Evolutionary conservation across 1,284 basidiomycete genomes (phyloP).

Genomic region (Ganoderma lingzhi): DNA sequence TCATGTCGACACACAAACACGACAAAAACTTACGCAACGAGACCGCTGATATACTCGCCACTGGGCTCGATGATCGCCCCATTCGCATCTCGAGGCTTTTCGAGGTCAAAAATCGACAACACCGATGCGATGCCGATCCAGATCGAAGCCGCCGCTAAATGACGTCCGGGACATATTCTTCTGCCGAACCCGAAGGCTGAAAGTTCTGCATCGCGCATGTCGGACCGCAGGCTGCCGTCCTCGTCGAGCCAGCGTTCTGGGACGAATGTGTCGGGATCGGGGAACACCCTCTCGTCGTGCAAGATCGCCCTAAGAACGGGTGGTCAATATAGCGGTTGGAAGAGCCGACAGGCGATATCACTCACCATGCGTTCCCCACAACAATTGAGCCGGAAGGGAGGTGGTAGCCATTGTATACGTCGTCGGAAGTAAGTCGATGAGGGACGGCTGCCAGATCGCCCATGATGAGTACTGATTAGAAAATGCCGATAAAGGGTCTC

Average conservation of each 20-base stretch:
- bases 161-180: conserved; percentile 50
- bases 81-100: conserved; percentile 45
- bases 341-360: not conserved
- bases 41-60: conserved; percentile 42
- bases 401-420: conserved; percentile 45
- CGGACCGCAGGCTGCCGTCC: conserved; percentile 42
- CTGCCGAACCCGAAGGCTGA: conserved; percentile 47
- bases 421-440: conserved; percentile 43
- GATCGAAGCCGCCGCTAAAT: conserved; percentile 46
- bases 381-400: conserved; percentile 47
- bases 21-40: conserved; percentile 47
- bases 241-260: conserved; percentile 45
- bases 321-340: conserved; percentile 14
- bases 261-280: conserved; percentile 47
- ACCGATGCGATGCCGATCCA: conserved; percentile 50
- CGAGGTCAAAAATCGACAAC: conserved; percentile 47
- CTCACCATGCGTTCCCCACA: conserved; percentile 41
- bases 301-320: conserved; percentile 46
- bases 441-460: conserved; percentile 40
- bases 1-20: conserved; percentile 20
- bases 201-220: conserved; percentile 38
- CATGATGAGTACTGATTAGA: conserved; percentile 1
- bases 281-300: conserved; percentile 47
- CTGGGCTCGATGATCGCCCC: conserved; percentile 47
- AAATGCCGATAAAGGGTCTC: not conserved